phyloP scores from a whole-genome alignment of 306 rosid genomes.

The Arachis stenosperma region DNA sequence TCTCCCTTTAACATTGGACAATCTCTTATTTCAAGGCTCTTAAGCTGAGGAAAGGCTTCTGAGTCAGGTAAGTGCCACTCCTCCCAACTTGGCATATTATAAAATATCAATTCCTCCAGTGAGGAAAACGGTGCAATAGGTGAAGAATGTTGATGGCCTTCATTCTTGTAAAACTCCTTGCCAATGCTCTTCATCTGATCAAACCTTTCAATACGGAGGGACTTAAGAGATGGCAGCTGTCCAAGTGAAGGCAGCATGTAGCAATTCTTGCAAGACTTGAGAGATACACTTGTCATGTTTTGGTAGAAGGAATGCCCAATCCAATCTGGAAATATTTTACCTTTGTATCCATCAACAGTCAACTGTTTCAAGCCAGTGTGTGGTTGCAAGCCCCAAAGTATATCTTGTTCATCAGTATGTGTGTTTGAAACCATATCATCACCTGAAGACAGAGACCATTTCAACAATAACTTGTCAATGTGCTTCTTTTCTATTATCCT shows the following conservation, averaged over 20 bases:
- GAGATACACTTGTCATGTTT: neutral
- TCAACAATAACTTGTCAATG: accelerated
- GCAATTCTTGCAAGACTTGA: neutral
- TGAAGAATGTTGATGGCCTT: too few relatives aligned
- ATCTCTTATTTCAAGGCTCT: too few relatives aligned
- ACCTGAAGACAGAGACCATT: neutral
- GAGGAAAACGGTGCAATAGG: too few relatives aligned
- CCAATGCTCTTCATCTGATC: too few relatives aligned
- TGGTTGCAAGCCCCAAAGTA: conserved; percentile 13
- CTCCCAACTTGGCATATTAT: too few relatives aligned
- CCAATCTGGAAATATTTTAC: conserved; percentile 9
- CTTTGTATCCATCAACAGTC: neutral
- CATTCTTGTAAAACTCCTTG: too few relatives aligned
- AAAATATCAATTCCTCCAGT: too few relatives aligned
- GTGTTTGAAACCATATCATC: neutral
- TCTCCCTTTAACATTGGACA: too few relatives aligned
- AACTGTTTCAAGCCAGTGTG: neutral
- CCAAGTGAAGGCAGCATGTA: conserved; percentile 26
- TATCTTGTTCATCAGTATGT: neutral
- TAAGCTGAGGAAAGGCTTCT: too few relatives aligned
- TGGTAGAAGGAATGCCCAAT: conserved; percentile 10
- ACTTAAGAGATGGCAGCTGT: conserved; percentile 1
- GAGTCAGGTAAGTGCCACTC: too few relatives aligned
- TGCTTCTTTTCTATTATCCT: conserved; percentile 1
- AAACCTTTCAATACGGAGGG: neutral